Evolutionary conservation across 257 asterid species (phyloP).

Genomic region (Handroanthus guayacan): DNA sequence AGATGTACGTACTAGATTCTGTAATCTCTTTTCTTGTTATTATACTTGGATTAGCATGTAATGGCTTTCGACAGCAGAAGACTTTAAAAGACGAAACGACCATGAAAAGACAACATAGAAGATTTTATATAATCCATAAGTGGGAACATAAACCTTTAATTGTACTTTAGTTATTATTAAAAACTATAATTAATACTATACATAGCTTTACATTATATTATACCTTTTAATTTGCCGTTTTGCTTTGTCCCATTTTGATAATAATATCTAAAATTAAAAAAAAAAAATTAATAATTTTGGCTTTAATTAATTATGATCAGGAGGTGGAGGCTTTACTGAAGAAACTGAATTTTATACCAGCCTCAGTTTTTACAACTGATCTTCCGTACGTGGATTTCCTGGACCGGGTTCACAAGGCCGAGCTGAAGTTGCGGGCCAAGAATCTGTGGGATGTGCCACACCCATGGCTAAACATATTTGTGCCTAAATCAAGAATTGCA

Average conservation of each 20-base stretch:
- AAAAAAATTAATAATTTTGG: no score
- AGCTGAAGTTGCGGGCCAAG: constrained; percentile 71
- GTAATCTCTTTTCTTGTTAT: constrained; percentile 30
- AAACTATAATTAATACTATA: background rate
- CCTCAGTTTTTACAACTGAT: constrained; percentile 68
- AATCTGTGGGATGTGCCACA: constrained; percentile 90
- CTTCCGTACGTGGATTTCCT: constrained; percentile 72
- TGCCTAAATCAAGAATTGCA: constrained; percentile 71
- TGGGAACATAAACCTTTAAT: constrained; percentile 32
- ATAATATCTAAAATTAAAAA: no score
- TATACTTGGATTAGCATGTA: constrained; percentile 21
- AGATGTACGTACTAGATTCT: constrained; percentile 35
- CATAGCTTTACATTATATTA: no score
- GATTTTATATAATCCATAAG: constrained; percentile 46
- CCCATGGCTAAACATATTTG: constrained; percentile 86
- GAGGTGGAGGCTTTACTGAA: constrained; percentile 59
- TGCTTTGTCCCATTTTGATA: no score
- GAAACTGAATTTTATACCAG: constrained; percentile 62
- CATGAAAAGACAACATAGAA: constrained; percentile 48
- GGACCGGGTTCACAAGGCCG: constrained; percentile 92
- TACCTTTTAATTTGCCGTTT: no score
- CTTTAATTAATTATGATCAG: constrained; percentile 39
- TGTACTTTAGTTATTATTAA: constrained; percentile 8
- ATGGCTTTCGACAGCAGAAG: constrained; percentile 35
- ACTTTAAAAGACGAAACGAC: constrained; percentile 40